Conservation (phyloP, 352 stramenopile species). For the Pythium brassicae region DNA sequence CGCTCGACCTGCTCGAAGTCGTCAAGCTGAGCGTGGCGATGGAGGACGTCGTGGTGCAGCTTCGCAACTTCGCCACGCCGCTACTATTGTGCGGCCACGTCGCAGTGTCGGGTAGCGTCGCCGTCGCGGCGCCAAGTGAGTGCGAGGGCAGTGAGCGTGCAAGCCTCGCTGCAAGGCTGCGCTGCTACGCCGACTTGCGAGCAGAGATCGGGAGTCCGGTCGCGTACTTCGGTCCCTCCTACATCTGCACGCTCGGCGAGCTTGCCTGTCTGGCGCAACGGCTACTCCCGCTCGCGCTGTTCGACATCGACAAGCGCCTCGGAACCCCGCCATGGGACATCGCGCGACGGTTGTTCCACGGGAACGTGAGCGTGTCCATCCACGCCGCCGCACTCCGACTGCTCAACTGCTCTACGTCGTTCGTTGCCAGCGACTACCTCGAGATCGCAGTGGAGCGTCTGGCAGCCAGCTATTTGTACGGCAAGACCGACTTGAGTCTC, state of each 20-base stretch:
- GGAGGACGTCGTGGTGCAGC: slow-evolving; percentile 26
- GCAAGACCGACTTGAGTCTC: slow-evolving; percentile 32
- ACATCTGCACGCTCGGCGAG: slow-evolving; percentile 52
- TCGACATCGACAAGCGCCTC: slow-evolving; percentile 41
- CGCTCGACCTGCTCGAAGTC: slow-evolving; percentile 25
- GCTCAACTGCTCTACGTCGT: slow-evolving; percentile 37
- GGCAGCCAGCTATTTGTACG: slow-evolving; percentile 25
- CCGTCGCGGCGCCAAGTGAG: slow-evolving; percentile 22
- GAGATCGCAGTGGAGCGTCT: slow-evolving; percentile 36
- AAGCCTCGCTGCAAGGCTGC: slow-evolving; percentile 24
- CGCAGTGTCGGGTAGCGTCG: slow-evolving; percentile 24
- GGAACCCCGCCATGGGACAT: slow-evolving; percentile 49
- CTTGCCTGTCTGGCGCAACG: slow-evolving; percentile 24
- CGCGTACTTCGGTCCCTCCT: slow-evolving; percentile 49
- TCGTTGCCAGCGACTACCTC: slow-evolving; percentile 50
- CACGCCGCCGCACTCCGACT: slow-evolving; percentile 42
- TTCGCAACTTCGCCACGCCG: slow-evolving; percentile 49
- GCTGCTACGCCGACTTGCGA: slow-evolving; percentile 38
- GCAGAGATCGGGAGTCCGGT: slow-evolving; percentile 28
- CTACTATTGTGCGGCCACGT: slow-evolving; percentile 35
- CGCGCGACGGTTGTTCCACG: slow-evolving; percentile 48
- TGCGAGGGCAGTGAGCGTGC: slow-evolving; percentile 5
- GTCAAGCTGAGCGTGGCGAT: slow-evolving; percentile 27
- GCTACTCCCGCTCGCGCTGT: slow-evolving; percentile 34
- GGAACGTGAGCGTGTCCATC: slow-evolving; percentile 31